A percentile compares a stretch with the other conserved stretches of the same genome.
phyloP scores from a whole-genome alignment of 192 early-diverging fungal species.

The Coemansia sp. region DNA sequence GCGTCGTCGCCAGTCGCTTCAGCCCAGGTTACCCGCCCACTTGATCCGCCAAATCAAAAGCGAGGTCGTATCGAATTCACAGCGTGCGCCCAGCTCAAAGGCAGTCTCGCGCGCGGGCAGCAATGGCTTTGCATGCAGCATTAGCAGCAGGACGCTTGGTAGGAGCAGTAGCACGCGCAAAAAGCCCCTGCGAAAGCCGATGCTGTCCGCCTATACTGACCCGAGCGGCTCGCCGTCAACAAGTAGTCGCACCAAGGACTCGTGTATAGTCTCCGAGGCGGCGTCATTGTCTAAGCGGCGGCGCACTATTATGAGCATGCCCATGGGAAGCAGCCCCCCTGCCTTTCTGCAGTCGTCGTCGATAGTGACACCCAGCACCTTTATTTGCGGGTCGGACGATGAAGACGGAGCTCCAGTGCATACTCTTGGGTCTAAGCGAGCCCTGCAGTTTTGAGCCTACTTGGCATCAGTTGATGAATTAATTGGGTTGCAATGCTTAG shows the following conservation, averaged over 20 bases:
- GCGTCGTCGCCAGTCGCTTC: slow-evolving; percentile 20
- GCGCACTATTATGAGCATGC: slow-evolving; percentile 18
- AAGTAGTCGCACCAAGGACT: neutral
- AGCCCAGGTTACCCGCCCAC: slow-evolving; percentile 40
- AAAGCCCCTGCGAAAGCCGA: slow-evolving; percentile 1
- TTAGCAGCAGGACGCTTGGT: slow-evolving; percentile 4
- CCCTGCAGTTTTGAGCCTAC: slow-evolving; percentile 7
- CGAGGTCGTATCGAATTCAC: slow-evolving; percentile 46
- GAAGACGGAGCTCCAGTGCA: slow-evolving; percentile 15
- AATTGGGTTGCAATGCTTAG: neutral
- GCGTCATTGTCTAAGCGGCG: slow-evolving; percentile 31
- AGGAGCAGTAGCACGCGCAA: slow-evolving; percentile 14
- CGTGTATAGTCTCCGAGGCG: slow-evolving; percentile 10
- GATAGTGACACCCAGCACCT: slow-evolving; percentile 11
- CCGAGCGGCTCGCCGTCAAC: slow-evolving; percentile 24
- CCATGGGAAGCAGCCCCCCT: slow-evolving; percentile 14
- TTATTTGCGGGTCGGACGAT: slow-evolving; percentile 40
- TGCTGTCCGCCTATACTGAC: neutral
- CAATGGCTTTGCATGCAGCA: neutral
- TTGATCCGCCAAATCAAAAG: slow-evolving; percentile 49
- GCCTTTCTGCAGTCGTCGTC: slow-evolving; percentile 9
- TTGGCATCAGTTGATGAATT: neutral
- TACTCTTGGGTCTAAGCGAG: slow-evolving; percentile 1
- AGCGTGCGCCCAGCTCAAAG: slow-evolving; percentile 16
- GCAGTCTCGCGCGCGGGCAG: slow-evolving; percentile 10